Conservation (phyloP, 306 rosid species). For the Quercus mongolica region DNA sequence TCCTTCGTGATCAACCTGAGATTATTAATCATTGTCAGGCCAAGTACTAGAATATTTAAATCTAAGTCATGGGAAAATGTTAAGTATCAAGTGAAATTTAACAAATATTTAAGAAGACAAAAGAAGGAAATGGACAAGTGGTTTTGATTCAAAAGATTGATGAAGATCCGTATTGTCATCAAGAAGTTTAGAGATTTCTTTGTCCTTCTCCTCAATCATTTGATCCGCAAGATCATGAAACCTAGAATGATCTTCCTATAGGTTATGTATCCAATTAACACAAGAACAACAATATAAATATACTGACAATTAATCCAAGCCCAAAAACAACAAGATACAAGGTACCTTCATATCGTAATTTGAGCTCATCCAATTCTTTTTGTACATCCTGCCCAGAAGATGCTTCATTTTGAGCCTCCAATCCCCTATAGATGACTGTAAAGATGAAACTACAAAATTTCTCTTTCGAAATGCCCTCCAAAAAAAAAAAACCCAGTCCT, state of each 20-base stretch:
- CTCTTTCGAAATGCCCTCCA: no score
- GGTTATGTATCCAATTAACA: conserved; percentile 11
- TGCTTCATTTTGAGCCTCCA: conserved; percentile 50
- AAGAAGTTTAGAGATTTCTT: conserved; percentile 75
- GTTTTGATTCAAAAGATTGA: conserved; percentile 67
- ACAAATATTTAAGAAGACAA: conserved; percentile 7
- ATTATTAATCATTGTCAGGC: no score
- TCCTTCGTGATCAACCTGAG: no score
- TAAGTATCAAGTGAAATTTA: neutral
- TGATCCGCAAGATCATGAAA: conserved; percentile 87
- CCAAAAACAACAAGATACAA: no score
- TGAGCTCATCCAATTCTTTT: no score
- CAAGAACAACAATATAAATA: no score
- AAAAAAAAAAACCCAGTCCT: no score
- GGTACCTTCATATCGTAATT: no score
- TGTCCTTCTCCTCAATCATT: conserved; percentile 89
- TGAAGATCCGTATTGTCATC: conserved; percentile 76
- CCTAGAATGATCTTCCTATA: conserved; percentile 83
- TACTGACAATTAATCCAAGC: no score
- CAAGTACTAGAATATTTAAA: no score
- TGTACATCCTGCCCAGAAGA: no score
- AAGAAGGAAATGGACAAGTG: conserved; percentile 42
- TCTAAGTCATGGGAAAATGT: no score
- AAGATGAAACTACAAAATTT: neutral
- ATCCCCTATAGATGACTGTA: conserved; percentile 75